These are phyloP conservation scores for Dictyostelium firmibasis DNA, from an alignment of 78 protist species.

Conservation along the genomic window DNA sequence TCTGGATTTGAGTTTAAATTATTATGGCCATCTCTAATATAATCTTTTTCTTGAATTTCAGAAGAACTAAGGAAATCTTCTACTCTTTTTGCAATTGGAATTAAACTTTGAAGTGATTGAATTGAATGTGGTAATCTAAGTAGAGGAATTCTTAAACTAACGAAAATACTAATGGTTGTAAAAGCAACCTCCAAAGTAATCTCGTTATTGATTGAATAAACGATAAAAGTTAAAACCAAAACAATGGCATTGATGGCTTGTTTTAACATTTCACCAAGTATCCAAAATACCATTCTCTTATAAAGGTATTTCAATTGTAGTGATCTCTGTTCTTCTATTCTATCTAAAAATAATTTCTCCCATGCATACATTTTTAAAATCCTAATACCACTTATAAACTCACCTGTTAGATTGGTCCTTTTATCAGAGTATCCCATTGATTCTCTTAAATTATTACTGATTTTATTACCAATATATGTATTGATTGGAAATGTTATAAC, in stretches of 20 bases:
- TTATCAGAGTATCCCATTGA: conserved; percentile 10
- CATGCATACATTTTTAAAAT: conserved; percentile 53
- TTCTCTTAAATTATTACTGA: neutral
- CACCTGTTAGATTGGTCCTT: neutral
- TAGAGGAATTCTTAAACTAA: conserved; percentile 35
- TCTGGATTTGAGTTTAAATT: neutral
- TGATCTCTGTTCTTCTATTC: neutral
- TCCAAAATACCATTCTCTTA: conserved; percentile 1
- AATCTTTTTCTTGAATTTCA: neutral
- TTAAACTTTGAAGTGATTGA: neutral
- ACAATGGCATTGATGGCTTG: conserved; percentile 24
- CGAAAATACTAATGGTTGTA: conserved; percentile 24
- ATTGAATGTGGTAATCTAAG: conserved; percentile 4
- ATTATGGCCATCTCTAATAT: neutral
- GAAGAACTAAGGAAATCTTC: neutral
- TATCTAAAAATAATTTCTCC: conserved; percentile 36
- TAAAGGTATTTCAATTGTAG: neutral
- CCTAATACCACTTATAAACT: conserved; percentile 44
- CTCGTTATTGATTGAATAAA: neutral
- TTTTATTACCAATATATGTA: neutral
- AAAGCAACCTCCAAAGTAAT: conserved; percentile 34
- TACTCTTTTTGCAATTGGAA: conserved; percentile 4
- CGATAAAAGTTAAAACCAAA: conserved; percentile 7
- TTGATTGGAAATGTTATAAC: neutral
- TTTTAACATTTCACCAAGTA: neutral